Base-by-base conservation (phyloP, 169 alveolate species). In the Plasmodium reichenowi region DNA sequence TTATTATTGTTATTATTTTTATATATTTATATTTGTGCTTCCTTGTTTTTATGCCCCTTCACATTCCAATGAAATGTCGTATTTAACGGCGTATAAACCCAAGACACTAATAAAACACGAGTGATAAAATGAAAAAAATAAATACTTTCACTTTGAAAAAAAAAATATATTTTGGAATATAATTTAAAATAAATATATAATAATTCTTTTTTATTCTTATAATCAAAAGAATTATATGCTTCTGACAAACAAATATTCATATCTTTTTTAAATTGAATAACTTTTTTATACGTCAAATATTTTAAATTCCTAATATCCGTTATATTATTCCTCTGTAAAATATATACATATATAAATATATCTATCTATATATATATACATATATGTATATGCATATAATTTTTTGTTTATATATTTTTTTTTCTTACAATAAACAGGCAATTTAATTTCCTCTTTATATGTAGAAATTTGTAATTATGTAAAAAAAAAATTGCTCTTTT, bases 111-210 rank as follows among this genome's bases (percentile, higher is more conserved):
- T 45, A 83, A 48, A 54, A 83, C 83, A 68, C 70, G 70, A 15
- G 91, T 83, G 15, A 83, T 62, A 63, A 83, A 83, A 63, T 83
- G 91, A 58, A 83, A 83, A 48, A 83, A 83, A 50, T 67, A 83
- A 32, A 68, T 68, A 38, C 58, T 83, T 68, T 83, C 83, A 68
- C 83, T 68, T 60, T 83, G 80, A 38, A 83, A 83, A 43, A 83
- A 83, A 29, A 83, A 83, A 68, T 32, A 83, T 56, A 83, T 67
- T 48, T 83, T 83, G 13, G 91, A 83, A 17, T 83, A 83, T 38
- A 83, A 26, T 63, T 83, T 83, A 48, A 83, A 83, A 62, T 83
- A 83, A 7, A 83, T 68, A 38, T 83, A 83, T 29, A 83, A 29
- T 1, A 83, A 68, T 43, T 83, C 91, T n/a, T 83, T 83, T 83